A percentile compares a stretch with the other conserved stretches of the same genome.
These are phyloP conservation scores for Inga leiocalycina DNA, from an alignment of 306 rosid genomes.

Conservation along the genomic window DNA sequence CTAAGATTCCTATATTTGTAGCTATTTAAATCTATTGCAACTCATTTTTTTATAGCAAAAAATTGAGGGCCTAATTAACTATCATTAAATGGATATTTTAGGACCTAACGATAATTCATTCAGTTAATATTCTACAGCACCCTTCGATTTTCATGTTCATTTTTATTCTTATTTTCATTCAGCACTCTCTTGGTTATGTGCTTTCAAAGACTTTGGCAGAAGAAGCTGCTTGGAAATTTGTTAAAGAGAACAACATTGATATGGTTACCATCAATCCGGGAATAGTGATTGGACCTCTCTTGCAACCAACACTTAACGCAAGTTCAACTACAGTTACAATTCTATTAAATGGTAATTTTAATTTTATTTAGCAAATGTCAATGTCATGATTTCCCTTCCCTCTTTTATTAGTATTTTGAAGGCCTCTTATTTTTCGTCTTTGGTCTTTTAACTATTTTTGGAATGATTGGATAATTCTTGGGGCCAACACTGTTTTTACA, in stretches of 20 bases:
- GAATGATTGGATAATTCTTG: too few species aligned
- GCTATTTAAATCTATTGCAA: too few species aligned
- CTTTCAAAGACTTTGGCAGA: constrained; percentile 65
- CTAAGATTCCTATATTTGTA: too few species aligned
- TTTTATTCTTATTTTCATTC: neutral
- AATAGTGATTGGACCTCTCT: constrained; percentile 63
- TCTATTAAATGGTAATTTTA: constrained; percentile 57
- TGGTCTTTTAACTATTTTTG: too few species aligned
- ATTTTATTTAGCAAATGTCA: neutral
- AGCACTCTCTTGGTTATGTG: constrained; percentile 45
- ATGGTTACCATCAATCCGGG: constrained; percentile 62
- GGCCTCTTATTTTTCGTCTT: too few species aligned
- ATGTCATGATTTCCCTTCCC: too few species aligned
- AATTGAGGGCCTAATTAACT: neutral
- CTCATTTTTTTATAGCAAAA: neutral
- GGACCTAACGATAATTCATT: neutral
- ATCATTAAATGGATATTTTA: too few species aligned
- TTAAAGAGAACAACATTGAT: constrained; percentile 57
- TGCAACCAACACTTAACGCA: constrained; percentile 67
- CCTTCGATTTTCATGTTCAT: neutral
- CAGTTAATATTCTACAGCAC: too few species aligned
- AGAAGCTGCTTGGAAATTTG: constrained; percentile 71
- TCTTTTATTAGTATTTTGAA: too few species aligned
- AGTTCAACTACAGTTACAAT: constrained; percentile 49
- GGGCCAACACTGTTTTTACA: too few species aligned